Conservation (phyloP, 495 filamentous ascomycete species). For the Tuber melanosporum region DNA sequence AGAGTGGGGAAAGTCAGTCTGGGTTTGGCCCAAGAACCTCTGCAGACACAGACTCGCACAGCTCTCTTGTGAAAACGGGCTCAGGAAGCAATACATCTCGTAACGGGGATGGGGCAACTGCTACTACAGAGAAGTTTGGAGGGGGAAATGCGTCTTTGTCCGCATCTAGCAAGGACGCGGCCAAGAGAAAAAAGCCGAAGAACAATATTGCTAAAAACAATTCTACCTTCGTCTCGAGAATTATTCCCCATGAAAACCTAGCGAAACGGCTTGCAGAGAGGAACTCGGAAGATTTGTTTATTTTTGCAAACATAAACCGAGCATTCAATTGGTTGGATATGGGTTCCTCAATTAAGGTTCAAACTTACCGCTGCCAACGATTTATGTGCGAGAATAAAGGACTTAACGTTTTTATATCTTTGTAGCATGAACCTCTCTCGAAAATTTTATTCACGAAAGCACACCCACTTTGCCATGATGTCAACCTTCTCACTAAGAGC, state of each 20-base stretch:
- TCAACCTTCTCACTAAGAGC: constrained; percentile 76
- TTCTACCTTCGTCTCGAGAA: constrained; percentile 89
- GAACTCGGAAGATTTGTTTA: constrained; percentile 69
- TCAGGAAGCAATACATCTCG: constrained; percentile 35
- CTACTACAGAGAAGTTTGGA: constrained; percentile 55
- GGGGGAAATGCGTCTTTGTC: constrained; percentile 71
- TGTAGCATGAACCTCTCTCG: constrained; percentile 74
- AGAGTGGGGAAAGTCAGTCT: constrained; percentile 52
- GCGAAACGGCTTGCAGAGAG: constrained; percentile 72
- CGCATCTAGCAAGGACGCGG: constrained; percentile 61
- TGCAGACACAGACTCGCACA: constrained; percentile 47
- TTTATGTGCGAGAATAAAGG: neutral
- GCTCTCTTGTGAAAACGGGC: constrained; percentile 26
- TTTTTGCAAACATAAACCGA: constrained; percentile 89
- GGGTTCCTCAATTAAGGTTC: constrained; percentile 44
- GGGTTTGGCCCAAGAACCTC: constrained; percentile 58
- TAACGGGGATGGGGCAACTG: constrained; percentile 23
- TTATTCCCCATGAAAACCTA: constrained; percentile 80
- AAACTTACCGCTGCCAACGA: constrained; percentile 12
- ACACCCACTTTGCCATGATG: constrained; percentile 89
- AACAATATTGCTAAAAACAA: constrained; percentile 97
- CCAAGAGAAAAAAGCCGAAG: constrained; percentile 83
- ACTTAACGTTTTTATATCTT: constrained; percentile 19
- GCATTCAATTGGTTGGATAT: constrained; percentile 83
- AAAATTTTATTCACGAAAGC: constrained; percentile 96